These are phyloP conservation scores for Carex arenaria DNA, from an alignment of 202 grass and related monocot species.

Conservation along the genomic window DNA sequence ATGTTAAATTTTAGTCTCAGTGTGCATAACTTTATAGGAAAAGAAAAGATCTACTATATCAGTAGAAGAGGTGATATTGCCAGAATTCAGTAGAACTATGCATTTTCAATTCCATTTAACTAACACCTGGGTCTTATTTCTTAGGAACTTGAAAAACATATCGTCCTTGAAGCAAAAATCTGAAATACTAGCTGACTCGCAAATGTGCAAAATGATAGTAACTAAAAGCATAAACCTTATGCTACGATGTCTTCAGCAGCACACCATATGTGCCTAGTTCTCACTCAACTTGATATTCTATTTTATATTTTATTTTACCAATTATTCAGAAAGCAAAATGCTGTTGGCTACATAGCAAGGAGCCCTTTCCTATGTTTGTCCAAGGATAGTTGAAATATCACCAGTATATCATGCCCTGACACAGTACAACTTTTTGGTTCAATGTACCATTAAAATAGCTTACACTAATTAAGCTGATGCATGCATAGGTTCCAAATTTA, in stretches of 20 bases:
- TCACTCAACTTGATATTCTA: not conserved
- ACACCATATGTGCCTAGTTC: not conserved
- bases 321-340: not conserved
- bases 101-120: not conserved
- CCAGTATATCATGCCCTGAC: not conserved
- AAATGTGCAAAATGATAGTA: not conserved
- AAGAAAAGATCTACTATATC: not conserved
- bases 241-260: not conserved
- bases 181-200: not conserved
- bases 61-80: not conserved
- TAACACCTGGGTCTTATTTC: not conserved
- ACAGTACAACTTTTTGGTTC: not conserved
- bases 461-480: not conserved
- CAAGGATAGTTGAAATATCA: not conserved
- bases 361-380: not conserved
- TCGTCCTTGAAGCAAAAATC: not conserved
- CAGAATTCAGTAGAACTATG: not conserved
- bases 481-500: conserved; percentile 3
- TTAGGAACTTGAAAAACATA: not conserved
- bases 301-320: not conserved
- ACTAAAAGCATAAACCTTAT: not conserved
- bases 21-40: not conserved
- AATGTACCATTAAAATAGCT: not conserved
- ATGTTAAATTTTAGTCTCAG: not conserved
- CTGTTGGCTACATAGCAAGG: not conserved